Percentiles rank a stretch among this genome's conserved stretches.
Conservation (phyloP, 768 basidiomycete genomes). For the Coprinopsis sp. region DNA sequence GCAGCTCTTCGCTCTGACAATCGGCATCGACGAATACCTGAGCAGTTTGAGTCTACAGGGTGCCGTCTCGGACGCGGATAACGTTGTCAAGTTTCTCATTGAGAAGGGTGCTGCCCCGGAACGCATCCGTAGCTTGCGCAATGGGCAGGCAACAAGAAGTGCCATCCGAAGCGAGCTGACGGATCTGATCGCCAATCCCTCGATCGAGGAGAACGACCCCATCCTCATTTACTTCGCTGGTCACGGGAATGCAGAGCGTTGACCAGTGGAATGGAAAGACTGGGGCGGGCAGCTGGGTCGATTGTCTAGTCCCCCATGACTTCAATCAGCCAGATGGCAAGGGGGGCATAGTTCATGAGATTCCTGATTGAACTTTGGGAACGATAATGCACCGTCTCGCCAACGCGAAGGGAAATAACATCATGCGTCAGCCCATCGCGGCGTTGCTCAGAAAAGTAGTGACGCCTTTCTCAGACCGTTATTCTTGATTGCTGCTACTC, state of each 20-base stretch:
- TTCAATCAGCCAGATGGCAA: constrained; percentile 38
- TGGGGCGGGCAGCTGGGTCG: constrained; percentile 31
- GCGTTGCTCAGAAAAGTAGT: not conserved
- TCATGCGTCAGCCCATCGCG: constrained; percentile 7
- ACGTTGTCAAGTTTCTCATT: constrained; percentile 46
- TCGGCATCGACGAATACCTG: constrained; percentile 7
- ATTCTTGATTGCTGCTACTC: constrained; percentile 18
- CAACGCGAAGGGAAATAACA: constrained; percentile 15
- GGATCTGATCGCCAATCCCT: constrained; percentile 48
- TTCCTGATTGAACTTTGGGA: constrained; percentile 13
- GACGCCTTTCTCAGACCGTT: constrained; percentile 9
- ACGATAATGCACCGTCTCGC: constrained; percentile 10
- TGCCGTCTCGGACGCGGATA: constrained; percentile 38
- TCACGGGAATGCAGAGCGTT: constrained; percentile 47
- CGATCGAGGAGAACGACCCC: constrained; percentile 49
- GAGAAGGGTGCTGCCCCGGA: constrained; percentile 37
- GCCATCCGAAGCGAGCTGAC: constrained; percentile 47
- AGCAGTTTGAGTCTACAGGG: not conserved
- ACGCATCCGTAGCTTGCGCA: constrained; percentile 45
- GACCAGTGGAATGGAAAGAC: constrained; percentile 49
- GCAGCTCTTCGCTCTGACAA: constrained; percentile 1
- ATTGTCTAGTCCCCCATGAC: constrained; percentile 57
- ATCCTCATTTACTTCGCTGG: constrained; percentile 62
- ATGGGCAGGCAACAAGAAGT: constrained; percentile 48
- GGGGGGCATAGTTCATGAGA: constrained; percentile 18